Base-by-base conservation (phyloP, 768 basidiomycete species). In the Piloderma croceum region DNA sequence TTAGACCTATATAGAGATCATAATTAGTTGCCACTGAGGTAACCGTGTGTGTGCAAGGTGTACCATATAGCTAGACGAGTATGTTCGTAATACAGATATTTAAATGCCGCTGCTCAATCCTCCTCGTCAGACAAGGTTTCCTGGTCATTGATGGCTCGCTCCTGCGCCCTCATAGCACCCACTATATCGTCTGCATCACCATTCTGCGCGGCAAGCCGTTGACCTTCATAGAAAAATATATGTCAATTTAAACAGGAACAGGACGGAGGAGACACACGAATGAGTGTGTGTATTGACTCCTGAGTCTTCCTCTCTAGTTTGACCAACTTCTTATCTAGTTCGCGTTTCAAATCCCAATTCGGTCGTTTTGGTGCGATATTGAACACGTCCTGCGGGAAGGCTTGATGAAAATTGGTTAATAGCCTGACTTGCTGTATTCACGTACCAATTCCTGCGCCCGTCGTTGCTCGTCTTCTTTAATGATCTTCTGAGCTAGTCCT, bases 361-460 rank as follows among this genome's bases (percentile, higher is more conserved):
- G 90, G 83, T 34, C 92, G 77, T 73, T 93, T 97, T 3, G 96
- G 96, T 18, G 92, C 93, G 51, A 99, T 98, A 57, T 96, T 98
- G 59, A 96, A 89, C 33, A 96, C 71, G 58, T 94, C 90, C 92
- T 94, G 55, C 23, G 60, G 36, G 31, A 29, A 43, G 21, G 39
- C 31, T 46, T 39, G 34, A 24, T 29, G 42, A 41, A 42, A n/a
- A 13, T 34, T 20, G 34, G 34, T 31, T 31, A 40, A 21, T 29
- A 21, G 13, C 20, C 27, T 20, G 19, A n/a, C n/a, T n/a, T 22
- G 25, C 20, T 27, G 38, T n/a, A 38, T 32, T 18, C 3, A 64
- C 81, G 45, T 58, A 93, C 93, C 57, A 98, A 69, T 52, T 98
- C 94, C 60, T 94, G 85, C 9, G 77, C 77, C 54, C 91, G 68